These are phyloP conservation scores for Wallemia ichthyophaga DNA, from an alignment of 1,284 basidiomycete genomes.

Conservation along the genomic window DNA sequence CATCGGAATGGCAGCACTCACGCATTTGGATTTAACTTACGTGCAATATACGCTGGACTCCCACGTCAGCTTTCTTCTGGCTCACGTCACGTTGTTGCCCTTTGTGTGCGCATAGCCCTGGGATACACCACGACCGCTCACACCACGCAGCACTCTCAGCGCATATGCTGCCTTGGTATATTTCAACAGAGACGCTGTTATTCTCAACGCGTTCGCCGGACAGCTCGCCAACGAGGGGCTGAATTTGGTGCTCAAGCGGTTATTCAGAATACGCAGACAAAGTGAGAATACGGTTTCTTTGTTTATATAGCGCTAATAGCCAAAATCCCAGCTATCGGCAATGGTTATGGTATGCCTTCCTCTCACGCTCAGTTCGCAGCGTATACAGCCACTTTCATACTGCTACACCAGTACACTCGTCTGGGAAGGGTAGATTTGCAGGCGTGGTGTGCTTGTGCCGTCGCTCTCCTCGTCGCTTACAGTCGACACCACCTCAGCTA, in stretches of 20 bases:
- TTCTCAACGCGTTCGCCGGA: slow-evolving; percentile 52
- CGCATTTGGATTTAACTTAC: not conserved
- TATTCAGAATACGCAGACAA: slow-evolving; percentile 30
- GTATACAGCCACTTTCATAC: slow-evolving; percentile 45
- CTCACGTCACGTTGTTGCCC: not conserved
- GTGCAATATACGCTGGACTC: not conserved
- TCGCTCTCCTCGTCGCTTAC: not conserved
- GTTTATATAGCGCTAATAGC: too few relatives aligned
- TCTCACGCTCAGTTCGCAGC: slow-evolving; percentile 71
- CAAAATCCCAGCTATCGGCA: slow-evolving; percentile 19
- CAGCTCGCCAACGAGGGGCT: slow-evolving; percentile 40
- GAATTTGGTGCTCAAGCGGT: slow-evolving; percentile 37
- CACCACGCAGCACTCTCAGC: not conserved
- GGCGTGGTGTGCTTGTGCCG: not conserved
- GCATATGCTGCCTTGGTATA: slow-evolving; percentile 37
- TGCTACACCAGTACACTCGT: slow-evolving; percentile 26
- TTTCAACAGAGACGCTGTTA: slow-evolving; percentile 40
- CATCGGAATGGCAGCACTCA: not conserved
- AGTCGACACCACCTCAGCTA: slow-evolving; percentile 37
- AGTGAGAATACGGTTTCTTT: too few relatives aligned
- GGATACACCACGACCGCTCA: too few relatives aligned
- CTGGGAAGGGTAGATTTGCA: not conserved
- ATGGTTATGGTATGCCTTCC: slow-evolving; percentile 60
- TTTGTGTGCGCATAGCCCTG: not conserved
- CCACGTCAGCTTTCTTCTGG: not conserved